Percentiles rank a stretch among this genome's conserved stretches.
Conservation (phyloP, 2,329 filamentous ascomycete genomes). For the Hypoxylon sp. region DNA sequence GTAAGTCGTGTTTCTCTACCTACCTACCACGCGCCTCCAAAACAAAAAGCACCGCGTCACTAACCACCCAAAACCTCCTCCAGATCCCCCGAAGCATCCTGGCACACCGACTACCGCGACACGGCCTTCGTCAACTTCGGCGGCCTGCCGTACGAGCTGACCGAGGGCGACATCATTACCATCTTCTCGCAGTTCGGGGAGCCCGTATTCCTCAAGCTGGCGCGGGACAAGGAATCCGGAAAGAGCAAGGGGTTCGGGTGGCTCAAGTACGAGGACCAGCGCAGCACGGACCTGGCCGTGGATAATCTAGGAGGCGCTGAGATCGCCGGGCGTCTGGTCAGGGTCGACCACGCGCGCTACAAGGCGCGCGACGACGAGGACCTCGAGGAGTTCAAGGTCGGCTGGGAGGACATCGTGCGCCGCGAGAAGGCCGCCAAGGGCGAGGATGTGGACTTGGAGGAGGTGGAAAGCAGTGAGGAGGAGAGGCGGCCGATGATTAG, state of each 20-base stretch:
- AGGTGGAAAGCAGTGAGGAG: conserved; percentile 53
- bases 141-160: conserved; percentile 89
- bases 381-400: conserved; percentile 67
- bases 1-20: conserved; percentile 60
- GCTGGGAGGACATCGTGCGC: conserved; percentile 69
- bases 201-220: conserved; percentile 90
- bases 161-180: conserved; percentile 94
- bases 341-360: conserved; percentile 94
- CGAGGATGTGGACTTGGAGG: conserved; percentile 52
- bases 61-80: conserved; percentile 53
- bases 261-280: conserved; percentile 97
- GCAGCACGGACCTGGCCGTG: conserved; percentile 94
- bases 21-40: background rate
- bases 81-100: conserved; percentile 87
- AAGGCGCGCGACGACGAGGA: conserved; percentile 86
- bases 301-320: conserved; percentile 93
- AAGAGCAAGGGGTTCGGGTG: conserved; percentile 96
- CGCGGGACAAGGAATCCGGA: conserved; percentile 94
- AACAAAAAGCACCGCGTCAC: conserved; percentile 29
- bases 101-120: conserved; percentile 97
- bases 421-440: conserved; percentile 59
- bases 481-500: conserved; percentile 72
- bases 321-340: conserved; percentile 81
- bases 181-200: conserved; percentile 98
- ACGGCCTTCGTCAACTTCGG: conserved; percentile 98